These are phyloP conservation scores for Scenedesmus sp. DNA, from an alignment of 163 green algal species.

Conservation along the genomic window DNA sequence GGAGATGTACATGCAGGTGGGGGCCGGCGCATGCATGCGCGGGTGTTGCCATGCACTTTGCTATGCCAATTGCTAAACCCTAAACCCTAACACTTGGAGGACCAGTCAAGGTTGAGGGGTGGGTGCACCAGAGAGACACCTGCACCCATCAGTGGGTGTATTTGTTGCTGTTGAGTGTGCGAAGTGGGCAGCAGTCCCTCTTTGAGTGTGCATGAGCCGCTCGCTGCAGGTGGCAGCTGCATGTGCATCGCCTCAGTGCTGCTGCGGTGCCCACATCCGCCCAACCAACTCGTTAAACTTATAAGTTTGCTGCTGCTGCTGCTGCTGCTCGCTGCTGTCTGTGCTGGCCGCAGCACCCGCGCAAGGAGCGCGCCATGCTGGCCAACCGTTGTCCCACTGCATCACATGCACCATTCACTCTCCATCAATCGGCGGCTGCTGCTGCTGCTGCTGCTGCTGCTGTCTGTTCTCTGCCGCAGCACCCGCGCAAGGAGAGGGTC, in stretches of 20 bases:
- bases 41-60: not conserved
- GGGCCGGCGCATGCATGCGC: no score
- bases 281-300: slow-evolving; percentile 36
- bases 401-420: no score
- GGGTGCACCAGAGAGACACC: no score
- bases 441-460: not conserved
- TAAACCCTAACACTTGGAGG: no score
- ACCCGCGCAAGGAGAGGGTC: slow-evolving; percentile 38
- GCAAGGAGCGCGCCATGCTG: slow-evolving; percentile 42
- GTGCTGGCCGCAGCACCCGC: not conserved
- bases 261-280: not conserved
- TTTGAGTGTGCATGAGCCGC: no score
- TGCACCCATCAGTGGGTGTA: no score
- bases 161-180: not conserved
- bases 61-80: not conserved
- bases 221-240: no score
- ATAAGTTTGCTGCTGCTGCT: not conserved
- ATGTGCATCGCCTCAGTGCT: no score
- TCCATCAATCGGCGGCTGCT: no score
- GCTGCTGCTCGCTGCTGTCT: not conserved
- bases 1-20: slow-evolving; percentile 14
- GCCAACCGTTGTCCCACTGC: no score
- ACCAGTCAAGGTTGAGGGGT: no score
- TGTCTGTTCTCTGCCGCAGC: not conserved
- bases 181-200: no score